A percentile compares a stretch with the other conserved stretches of the same genome.
Conservation (phyloP, 352 stramenopile genomes). For the Globisporangium solare region DNA sequence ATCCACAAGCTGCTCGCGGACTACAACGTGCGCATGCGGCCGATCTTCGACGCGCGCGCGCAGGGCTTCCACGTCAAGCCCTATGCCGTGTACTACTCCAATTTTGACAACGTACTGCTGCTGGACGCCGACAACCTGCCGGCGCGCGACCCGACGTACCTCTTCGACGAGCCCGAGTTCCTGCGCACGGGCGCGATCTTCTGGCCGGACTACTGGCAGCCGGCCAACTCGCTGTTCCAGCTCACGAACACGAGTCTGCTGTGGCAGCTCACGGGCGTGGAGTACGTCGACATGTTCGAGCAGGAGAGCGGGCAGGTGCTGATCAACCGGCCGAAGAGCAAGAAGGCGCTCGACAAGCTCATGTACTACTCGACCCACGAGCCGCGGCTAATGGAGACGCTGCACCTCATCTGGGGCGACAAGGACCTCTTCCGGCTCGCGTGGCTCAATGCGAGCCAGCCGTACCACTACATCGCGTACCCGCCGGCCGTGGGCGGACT, state of each 20-base stretch:
- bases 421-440: constrained; percentile 81
- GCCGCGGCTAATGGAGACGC: constrained; percentile 54
- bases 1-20: constrained; percentile 41
- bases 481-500: constrained; percentile 50
- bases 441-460: constrained; percentile 70
- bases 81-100: constrained; percentile 70
- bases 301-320: constrained; percentile 78
- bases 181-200: constrained; percentile 57
- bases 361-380: constrained; percentile 75
- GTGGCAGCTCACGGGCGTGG: constrained; percentile 73
- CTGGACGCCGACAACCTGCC: constrained; percentile 83
- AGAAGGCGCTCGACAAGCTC: constrained; percentile 53
- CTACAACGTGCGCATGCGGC: constrained; percentile 53
- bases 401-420: constrained; percentile 63
- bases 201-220: constrained; percentile 84
- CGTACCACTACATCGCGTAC: constrained; percentile 66
- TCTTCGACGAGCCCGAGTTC: constrained; percentile 73
- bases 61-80: constrained; percentile 73
- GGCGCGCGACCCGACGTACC: constrained; percentile 68
- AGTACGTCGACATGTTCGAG: constrained; percentile 85
- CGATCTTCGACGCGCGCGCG: constrained; percentile 51
- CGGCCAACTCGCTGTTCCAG: constrained; percentile 62
- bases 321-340: constrained; percentile 42
- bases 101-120: constrained; percentile 74
- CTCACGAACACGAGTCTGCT: constrained; percentile 61